These are phyloP conservation scores for Torulaspora indica DNA, from an alignment of 805 yeast genomes.

Conservation along the genomic window DNA sequence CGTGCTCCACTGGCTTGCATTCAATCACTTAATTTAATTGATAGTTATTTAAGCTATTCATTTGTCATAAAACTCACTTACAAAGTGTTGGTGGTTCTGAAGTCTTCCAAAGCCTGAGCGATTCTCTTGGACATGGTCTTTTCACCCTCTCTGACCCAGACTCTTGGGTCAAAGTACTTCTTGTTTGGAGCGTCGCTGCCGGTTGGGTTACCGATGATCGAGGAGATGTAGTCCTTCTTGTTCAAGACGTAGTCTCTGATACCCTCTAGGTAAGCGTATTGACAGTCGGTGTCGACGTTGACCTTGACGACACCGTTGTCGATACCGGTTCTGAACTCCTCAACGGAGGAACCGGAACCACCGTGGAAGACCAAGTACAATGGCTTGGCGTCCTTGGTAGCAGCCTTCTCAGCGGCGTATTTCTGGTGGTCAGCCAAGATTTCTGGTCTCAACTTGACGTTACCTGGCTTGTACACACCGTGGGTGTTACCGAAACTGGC, in stretches of 20 bases:
- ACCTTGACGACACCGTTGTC: slow-evolving; percentile 95
- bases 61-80: slow-evolving; percentile 26
- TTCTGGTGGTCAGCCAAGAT: slow-evolving; percentile 94
- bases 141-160: slow-evolving; percentile 99
- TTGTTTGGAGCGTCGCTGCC: slow-evolving; percentile 99
- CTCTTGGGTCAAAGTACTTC: slow-evolving; percentile 99
- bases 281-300: slow-evolving; percentile 98
- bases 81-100: slow-evolving; percentile 72
- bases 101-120: slow-evolving; percentile 72
- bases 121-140: slow-evolving; percentile 92
- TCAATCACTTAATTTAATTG: too few relatives aligned
- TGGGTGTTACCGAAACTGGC: slow-evolving; percentile 99
- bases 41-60: too few relatives aligned
- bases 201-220: slow-evolving; percentile 98
- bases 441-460: slow-evolving; percentile 87
- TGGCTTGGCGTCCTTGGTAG: slow-evolving; percentile 56
- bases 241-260: slow-evolving; percentile 93
- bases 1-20: too few relatives aligned
- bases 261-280: slow-evolving; percentile 95
- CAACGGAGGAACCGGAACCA: slow-evolving; percentile 96
- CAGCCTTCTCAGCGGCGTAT: slow-evolving; percentile 68
- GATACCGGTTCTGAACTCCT: slow-evolving; percentile 89
- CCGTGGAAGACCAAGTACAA: slow-evolving; percentile 99
- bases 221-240: slow-evolving; percentile 90
- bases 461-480: slow-evolving; percentile 99